phyloP scores from a whole-genome alignment of 2,329 filamentous ascomycete species.

The Microcyclosporella mali region DNA sequence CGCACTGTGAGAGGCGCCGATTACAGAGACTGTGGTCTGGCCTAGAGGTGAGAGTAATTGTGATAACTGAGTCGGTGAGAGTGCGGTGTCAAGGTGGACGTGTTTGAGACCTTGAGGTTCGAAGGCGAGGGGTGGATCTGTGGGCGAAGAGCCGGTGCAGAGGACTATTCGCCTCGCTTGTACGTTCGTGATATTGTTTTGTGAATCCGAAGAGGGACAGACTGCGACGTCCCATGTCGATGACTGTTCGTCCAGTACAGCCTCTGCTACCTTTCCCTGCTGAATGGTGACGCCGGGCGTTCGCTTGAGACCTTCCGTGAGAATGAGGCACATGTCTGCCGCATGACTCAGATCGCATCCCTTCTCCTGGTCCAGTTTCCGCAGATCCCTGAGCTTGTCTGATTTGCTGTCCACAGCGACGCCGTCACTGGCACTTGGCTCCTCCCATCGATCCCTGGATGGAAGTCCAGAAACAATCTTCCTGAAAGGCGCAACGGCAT shows the following conservation, averaged over 20 bases:
- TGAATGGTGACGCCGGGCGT: slow-evolving; percentile 37
- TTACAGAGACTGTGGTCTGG: slow-evolving; percentile 47
- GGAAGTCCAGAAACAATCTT: slow-evolving; percentile 44
- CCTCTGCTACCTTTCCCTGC: slow-evolving; percentile 35
- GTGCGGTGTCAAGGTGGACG: slow-evolving; percentile 50
- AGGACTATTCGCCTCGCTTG: slow-evolving; percentile 43
- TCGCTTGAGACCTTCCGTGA: slow-evolving; percentile 42
- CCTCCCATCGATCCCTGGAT: slow-evolving; percentile 27
- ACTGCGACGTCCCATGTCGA: slow-evolving; percentile 36
- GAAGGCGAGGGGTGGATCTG: slow-evolving; percentile 40
- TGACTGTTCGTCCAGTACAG: slow-evolving; percentile 35
- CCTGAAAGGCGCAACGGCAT: slow-evolving; percentile 48
- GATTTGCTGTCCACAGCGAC: slow-evolving; percentile 29
- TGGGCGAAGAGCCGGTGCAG: slow-evolving; percentile 54
- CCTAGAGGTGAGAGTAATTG: slow-evolving; percentile 35
- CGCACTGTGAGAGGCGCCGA: slow-evolving; percentile 59
- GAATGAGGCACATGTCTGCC: slow-evolving; percentile 48
- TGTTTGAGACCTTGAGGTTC: slow-evolving; percentile 35
- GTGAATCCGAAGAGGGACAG: slow-evolving; percentile 22
- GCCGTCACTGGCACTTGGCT: slow-evolving; percentile 24
- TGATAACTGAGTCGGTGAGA: slow-evolving; percentile 48
- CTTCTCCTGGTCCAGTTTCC: slow-evolving; percentile 49
- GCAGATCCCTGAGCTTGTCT: slow-evolving; percentile 51
- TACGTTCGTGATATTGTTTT: slow-evolving; percentile 31
- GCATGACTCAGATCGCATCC: slow-evolving; percentile 54